These are phyloP conservation scores for Borovskyia barvae DNA, from an alignment of 208 protist species.

Conservation along the genomic window DNA sequence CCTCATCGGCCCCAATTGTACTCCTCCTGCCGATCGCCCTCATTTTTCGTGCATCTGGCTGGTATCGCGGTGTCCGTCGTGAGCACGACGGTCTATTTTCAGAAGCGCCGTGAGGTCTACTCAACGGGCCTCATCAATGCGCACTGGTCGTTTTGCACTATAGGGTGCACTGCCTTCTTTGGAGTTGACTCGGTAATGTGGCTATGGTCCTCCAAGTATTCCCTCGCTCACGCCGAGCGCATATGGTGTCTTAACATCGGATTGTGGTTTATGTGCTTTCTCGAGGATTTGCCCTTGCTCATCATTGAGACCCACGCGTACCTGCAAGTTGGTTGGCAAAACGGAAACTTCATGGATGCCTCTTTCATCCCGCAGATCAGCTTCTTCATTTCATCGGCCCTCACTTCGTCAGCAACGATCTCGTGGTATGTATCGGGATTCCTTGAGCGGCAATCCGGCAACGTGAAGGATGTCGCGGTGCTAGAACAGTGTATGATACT, in stretches of 20 bases:
- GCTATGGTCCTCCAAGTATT: conserved; percentile 59
- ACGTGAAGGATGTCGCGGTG: background rate
- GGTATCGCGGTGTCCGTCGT: conserved; percentile 35
- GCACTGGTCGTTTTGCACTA: conserved; percentile 54
- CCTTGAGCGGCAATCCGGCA: conserved; percentile 38
- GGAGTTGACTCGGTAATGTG: conserved; percentile 51
- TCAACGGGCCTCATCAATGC: conserved; percentile 24
- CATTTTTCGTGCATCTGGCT: conserved; percentile 43
- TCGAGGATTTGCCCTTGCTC: conserved; percentile 56
- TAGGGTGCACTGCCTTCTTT: conserved; percentile 41
- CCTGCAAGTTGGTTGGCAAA: conserved; percentile 30
- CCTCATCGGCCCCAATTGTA: conserved; percentile 16
- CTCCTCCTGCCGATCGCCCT: conserved; percentile 34
- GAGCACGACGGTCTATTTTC: conserved; percentile 47
- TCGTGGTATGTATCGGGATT: conserved; percentile 47
- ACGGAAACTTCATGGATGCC: conserved; percentile 30
- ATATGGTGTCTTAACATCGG: conserved; percentile 36
- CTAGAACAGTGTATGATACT: conserved; percentile 1
- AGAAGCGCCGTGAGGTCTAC: conserved; percentile 25
- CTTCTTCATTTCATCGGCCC: conserved; percentile 40
- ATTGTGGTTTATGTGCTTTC: conserved; percentile 38
- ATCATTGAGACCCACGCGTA: conserved; percentile 45
- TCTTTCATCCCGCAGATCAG: conserved; percentile 51
- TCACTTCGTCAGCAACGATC: conserved; percentile 36
- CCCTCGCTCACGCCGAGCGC: conserved; percentile 30